Base-by-base conservation (phyloP, 805 yeast species). In the Clavispora vitiphila region DNA sequence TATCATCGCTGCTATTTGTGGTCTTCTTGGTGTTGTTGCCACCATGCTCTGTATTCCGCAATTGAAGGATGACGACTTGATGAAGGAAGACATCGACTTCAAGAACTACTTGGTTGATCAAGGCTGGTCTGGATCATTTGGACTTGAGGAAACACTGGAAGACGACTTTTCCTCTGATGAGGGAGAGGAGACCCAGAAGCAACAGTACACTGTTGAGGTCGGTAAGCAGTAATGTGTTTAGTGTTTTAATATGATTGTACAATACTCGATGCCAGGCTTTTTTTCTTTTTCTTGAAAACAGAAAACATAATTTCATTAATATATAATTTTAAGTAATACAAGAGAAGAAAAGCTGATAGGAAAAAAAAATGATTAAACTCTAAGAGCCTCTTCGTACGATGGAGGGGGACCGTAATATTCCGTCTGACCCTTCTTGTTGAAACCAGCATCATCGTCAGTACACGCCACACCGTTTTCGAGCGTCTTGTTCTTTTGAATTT, bases 1-100 rank as follows among this genome's bases (percentile, higher is more conserved):
- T 54, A 84, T 85, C 50, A 81, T 85, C 53, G 85, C 90, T 20
- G 93, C 93, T 11, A 66, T 76, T 39, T 73, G 85, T 53, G 91
- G 93, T 40, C 61, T 78, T 8, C 68, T 67, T 6, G 93, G 93
- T 57, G 76, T 84, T 27, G 37, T 73, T 8, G 67, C 78, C 25
- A 79, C 87, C 0, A 76, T 61, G 54, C 49, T 82, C 56, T 80
- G 78, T 43, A 71, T 85, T 48, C 91, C 93, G 6, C 86, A 83
- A 52, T 70, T 80, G 49, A 72, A 58, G 22, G 88, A 83, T 10
- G 85, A 78, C n/a, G 93, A 85, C 56, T 71, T 82, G 44, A 65
- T 77, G 65, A 69, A 66, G 52, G 83, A 82, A 54, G 90, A 84
- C 56, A 68, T 74, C 45, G 71, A 67, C 48, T 84, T 83, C 60